Evolutionary conservation across 169 alveolate genomes (phyloP), one percentile per base, ranked within the genome.

Genomic region (Eimeria maxima): DNA sequence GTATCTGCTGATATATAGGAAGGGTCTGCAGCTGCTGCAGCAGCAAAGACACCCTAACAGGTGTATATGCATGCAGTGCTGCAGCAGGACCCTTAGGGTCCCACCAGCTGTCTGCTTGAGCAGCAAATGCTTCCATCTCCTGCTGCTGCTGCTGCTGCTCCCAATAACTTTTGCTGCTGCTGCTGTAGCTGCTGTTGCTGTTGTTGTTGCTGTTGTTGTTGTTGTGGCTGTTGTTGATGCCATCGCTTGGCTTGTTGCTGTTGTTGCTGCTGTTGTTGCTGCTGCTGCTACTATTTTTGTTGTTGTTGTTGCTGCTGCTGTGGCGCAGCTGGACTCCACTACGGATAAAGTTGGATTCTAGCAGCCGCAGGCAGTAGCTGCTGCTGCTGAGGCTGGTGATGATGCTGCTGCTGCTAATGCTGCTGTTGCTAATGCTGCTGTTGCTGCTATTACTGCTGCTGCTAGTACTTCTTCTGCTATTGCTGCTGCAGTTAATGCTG

Each of bases 31-130:
- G 87, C 71, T 78, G 71, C 80, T 63, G 60, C 63, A 44, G 42
- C 33, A 92, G 44, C 86, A 92, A 47, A 22, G 69, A 67, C 57
- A 92, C 89, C 22, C 96, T 60, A 24, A 45, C 42, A 18, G 93
- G 91, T 16, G 73, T 91, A 69, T 55, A 91, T 67, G 81, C 95
- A 44, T 91, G 95, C 90, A 91, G 67, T 7, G 71, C 95, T 4
- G 67, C 95, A 29, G 71, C 42, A 57, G 81, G 81, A 24, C 95
- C 95, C 13, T 91, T 60, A 10, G 47, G 84, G 69, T 91, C 95
- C 95, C 95, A 91, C 95, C 95, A 91, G 2, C 33, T 91, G 33
- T 38, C 90, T 13, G 87, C 81, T 18, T 38, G 84, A 22, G 84
- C 67, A 67, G 84, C 60, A 47, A 91, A 91, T 27, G 14, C 42